Base-by-base conservation (phyloP, 805 yeast genomes). In the Metschnikowia continentalis region DNA sequence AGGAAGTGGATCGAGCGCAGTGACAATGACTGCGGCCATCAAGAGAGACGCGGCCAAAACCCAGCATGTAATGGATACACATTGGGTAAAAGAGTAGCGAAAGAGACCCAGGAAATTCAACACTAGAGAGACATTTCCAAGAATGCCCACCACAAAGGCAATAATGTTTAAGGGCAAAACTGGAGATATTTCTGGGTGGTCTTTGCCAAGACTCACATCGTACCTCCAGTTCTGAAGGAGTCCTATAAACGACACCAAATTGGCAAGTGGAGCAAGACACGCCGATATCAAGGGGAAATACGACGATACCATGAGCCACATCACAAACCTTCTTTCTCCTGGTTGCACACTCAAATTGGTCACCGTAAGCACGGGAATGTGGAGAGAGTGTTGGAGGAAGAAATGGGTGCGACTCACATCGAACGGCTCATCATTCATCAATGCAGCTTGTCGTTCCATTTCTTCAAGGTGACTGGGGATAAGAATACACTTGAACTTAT, bases 211-310 rank as follows among this genome's bases (percentile, higher is more conserved):
- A 0, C 64, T 55, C 3, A 54, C 55, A 22, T 65, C 62, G 5
- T 61, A 42, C 47, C 84, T 65, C 96, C 96, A 89, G 44, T 77
- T 74, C 50, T 86, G 84, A 0, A 83, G 81, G 14, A 88, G 74
- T 5, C 91, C 88, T 1, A 86, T 82, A 5, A 87, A 72, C 0
- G 92, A 85, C 39, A 83, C 76, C 75, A 87, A 78, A 58, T 88
- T 88, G 6, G 92, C 83, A 26, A 89, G 59, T 0, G 96, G 96
- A 0, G 94, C 95, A 35, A 84, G 60, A 57, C 92, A 86, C 3
- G 92, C 90, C 0, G 91, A 83, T 6, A 85, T 63, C 23, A 89
- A 75, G 0, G 96, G 96, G 55, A 88, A 77, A 57, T 83, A 83
- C 2, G 86, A 77, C 3, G 91, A 82, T 0, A 84, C 66, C 13